Evolutionary conservation across 2,329 filamentous ascomycete species (phyloP).

Genomic region (Dichotomopilus funicola): DNA sequence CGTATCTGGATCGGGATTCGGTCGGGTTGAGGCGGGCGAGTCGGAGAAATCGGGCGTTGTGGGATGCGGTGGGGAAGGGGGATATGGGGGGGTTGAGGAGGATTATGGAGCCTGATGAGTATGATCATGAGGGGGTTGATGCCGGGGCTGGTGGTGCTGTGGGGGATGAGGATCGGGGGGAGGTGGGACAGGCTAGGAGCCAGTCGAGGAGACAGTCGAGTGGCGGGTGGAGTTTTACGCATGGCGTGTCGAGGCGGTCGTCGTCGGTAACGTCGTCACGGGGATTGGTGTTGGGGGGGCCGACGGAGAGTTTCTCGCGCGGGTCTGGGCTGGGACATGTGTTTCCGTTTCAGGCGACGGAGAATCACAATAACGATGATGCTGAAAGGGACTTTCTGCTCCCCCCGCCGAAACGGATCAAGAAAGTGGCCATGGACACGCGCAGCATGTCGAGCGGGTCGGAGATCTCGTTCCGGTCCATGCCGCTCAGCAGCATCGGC

Average conservation of each 20-base stretch:
- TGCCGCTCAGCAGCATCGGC: conserved; percentile 71
- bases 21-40: conserved; percentile 77
- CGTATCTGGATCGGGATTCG: conserved; percentile 80
- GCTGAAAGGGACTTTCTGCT: conserved; percentile 18
- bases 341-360: conserved; percentile 76
- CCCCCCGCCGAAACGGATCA: conserved; percentile 48
- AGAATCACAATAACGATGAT: conserved; percentile 27
- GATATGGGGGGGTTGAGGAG: conserved; percentile 66
- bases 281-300: conserved; percentile 10
- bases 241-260: conserved; percentile 33
- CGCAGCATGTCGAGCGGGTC: conserved; percentile 84
- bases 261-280: conserved; percentile 34
- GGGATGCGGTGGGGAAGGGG: conserved; percentile 78
- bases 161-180: too few relatives aligned
- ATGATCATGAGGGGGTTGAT: conserved; percentile 41
- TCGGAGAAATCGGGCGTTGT: conserved; percentile 75
- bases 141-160: conserved; percentile 31
- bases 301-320: conserved; percentile 45
- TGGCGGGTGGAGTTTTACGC: conserved; percentile 40
- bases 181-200: conserved; percentile 13
- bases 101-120: conserved; percentile 67
- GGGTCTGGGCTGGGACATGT: conserved; percentile 69
- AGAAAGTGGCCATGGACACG: conserved; percentile 84
- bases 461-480: conserved; percentile 73
- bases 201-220: conserved; percentile 40